Percentiles rank a stretch among this genome's conserved stretches.
phyloP scores from a whole-genome alignment of 148 eudicot species.

The Spergularia marina region DNA sequence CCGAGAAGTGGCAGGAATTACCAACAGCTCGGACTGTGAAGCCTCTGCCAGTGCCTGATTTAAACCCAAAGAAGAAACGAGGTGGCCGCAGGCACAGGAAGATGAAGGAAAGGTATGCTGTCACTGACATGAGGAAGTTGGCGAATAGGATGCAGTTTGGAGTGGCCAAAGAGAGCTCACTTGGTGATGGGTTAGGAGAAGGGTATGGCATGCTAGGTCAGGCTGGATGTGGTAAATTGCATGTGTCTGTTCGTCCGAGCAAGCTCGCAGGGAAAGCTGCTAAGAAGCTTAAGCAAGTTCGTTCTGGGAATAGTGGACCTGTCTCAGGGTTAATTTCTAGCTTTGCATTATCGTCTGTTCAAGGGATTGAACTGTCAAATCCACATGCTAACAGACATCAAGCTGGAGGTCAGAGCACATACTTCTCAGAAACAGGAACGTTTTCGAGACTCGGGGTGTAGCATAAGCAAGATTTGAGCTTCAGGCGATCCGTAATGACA shows the following conservation, averaged over 20 bases:
- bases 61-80: slow-evolving; percentile 71
- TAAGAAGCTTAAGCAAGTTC: no score
- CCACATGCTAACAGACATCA: slow-evolving; percentile 47
- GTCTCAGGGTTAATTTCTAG: no score
- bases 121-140: slow-evolving; percentile 72
- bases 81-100: slow-evolving; percentile 77
- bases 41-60: slow-evolving; percentile 84
- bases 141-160: slow-evolving; percentile 81
- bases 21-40: slow-evolving; percentile 76
- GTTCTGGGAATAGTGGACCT: no score
- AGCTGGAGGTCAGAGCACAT: slow-evolving; percentile 74
- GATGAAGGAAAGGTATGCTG: slow-evolving; percentile 81
- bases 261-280: no score
- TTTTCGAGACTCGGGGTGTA: slow-evolving; percentile 59
- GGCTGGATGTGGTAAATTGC: no score
- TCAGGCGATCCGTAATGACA: no score
- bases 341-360: no score
- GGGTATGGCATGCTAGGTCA: no score
- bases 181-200: slow-evolving; percentile 34
- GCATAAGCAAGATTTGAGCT: no score
- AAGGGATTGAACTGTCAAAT: slow-evolving; percentile 46
- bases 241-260: no score
- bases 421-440: slow-evolving; percentile 76
- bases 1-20: slow-evolving; percentile 81
- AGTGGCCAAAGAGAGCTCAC: slow-evolving; percentile 72